These are phyloP conservation scores for Tetratostichococcus sp. DNA, from an alignment of 139 green algal species.

Conservation along the genomic window DNA sequence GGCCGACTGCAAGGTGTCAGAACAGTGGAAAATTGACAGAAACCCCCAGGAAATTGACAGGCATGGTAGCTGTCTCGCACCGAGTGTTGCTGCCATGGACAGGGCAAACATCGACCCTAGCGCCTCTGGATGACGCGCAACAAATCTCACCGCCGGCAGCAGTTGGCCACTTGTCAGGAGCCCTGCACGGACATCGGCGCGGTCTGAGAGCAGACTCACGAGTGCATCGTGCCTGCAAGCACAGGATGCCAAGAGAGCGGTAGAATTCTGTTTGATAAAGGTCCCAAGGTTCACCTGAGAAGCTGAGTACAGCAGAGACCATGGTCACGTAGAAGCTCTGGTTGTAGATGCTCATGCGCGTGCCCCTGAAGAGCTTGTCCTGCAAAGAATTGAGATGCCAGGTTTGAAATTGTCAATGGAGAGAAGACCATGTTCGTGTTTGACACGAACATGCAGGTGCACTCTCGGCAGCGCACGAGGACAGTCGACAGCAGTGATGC, in stretches of 20 bases:
- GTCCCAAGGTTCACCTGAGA: slow-evolving; percentile 3
- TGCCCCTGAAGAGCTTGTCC: slow-evolving; percentile 90
- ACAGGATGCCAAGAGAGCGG: too few species aligned
- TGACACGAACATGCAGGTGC: too few species aligned
- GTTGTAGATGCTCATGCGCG: slow-evolving; percentile 93
- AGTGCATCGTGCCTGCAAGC: too few species aligned
- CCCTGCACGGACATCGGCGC: slow-evolving; percentile 22
- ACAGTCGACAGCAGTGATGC: too few species aligned
- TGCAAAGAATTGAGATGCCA: not conserved
- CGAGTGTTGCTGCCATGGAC: slow-evolving; percentile 46
- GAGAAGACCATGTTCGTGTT: too few species aligned
- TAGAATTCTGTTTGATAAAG: too few species aligned
- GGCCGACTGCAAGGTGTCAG: too few species aligned
- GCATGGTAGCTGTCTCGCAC: not conserved
- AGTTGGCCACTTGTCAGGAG: slow-evolving; percentile 56
- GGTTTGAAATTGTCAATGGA: too few species aligned
- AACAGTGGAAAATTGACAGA: too few species aligned
- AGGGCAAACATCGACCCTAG: slow-evolving; percentile 52
- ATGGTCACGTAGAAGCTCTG: slow-evolving; percentile 81
- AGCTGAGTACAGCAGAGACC: slow-evolving; percentile 48
- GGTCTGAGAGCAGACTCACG: too few species aligned
- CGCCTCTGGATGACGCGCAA: slow-evolving; percentile 47
- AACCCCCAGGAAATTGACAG: not conserved
- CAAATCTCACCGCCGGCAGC: slow-evolving; percentile 49
- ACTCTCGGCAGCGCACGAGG: too few species aligned